phyloP scores from a whole-genome alignment of 306 rosid species.

The Pterocarpus santalinus region DNA sequence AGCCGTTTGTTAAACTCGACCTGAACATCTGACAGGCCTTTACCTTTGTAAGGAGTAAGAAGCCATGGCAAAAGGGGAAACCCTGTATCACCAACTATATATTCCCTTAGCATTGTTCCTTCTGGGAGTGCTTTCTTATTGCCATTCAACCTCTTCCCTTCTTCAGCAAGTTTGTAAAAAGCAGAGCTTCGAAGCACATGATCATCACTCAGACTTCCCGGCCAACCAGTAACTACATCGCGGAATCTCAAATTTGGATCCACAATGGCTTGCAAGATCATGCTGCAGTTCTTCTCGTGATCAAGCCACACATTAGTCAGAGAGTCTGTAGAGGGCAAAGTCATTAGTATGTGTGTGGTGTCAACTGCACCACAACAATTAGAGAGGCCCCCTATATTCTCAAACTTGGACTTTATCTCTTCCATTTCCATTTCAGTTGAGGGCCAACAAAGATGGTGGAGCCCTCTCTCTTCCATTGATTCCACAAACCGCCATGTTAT shows the following conservation, averaged over 20 bases:
- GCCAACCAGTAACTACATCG: slow-evolving; percentile 87
- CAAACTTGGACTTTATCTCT: slow-evolving; percentile 71
- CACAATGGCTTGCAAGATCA: slow-evolving; percentile 86
- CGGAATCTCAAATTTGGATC: slow-evolving; percentile 83
- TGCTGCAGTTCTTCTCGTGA: slow-evolving; percentile 84
- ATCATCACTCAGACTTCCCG: slow-evolving; percentile 80
- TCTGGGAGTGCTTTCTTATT: slow-evolving; percentile 53
- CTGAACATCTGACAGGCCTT: slow-evolving; percentile 60
- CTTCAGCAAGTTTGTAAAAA: slow-evolving; percentile 68
- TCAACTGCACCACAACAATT: slow-evolving; percentile 93
- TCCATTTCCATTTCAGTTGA: slow-evolving; percentile 72
- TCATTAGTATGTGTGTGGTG: slow-evolving; percentile 86
- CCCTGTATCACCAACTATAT: slow-evolving; percentile 76
- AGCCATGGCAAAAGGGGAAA: slow-evolving; percentile 91
- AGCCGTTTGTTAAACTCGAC: slow-evolving; percentile 70
- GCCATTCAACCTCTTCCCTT: slow-evolving; percentile 70
- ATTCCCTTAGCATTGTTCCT: slow-evolving; percentile 66
- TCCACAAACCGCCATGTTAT: slow-evolving; percentile 91
- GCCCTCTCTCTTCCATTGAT: slow-evolving; percentile 89
- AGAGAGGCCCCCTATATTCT: slow-evolving; percentile 71
- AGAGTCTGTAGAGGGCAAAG: slow-evolving; percentile 69
- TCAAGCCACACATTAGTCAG: slow-evolving; percentile 77
- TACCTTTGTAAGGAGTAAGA: slow-evolving; percentile 75
- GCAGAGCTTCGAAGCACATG: slow-evolving; percentile 70
- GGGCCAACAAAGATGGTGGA: slow-evolving; percentile 86